phyloP scores from a whole-genome alignment of 495 filamentous ascomycete species.

The Cercophora scortea region DNA sequence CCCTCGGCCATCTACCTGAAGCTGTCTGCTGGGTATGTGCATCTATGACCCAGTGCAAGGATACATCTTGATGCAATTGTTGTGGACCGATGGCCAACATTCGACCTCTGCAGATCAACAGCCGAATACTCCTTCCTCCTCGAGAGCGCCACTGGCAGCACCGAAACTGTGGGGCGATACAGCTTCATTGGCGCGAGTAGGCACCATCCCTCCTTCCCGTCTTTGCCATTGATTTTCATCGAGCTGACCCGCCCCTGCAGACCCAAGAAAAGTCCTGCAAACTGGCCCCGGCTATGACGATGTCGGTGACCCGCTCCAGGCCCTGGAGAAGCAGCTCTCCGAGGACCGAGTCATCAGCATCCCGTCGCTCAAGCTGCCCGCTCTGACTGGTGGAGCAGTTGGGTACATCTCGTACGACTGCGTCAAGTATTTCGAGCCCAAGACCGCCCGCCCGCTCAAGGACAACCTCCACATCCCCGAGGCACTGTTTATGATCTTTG shows the following conservation, averaged over 20 bases:
- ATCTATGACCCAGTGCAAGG: not conserved
- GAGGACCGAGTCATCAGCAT: slow-evolving; percentile 70
- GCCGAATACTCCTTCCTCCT: slow-evolving; percentile 76
- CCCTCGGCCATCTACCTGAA: slow-evolving; percentile 89
- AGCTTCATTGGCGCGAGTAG: slow-evolving; percentile 84
- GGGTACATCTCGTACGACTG: slow-evolving; percentile 98
- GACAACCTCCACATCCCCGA: slow-evolving; percentile 85
- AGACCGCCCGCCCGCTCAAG: slow-evolving; percentile 76
- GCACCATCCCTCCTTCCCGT: not conserved
- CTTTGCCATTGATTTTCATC: not conserved
- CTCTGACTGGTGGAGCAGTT: slow-evolving; percentile 83
- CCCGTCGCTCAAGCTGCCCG: slow-evolving; percentile 72
- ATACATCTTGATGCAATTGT: not conserved
- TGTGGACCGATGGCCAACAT: not conserved
- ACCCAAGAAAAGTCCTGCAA: slow-evolving; percentile 73
- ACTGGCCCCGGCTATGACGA: slow-evolving; percentile 83
- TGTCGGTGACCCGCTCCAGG: slow-evolving; percentile 71
- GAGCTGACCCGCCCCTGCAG: slow-evolving; percentile 4
- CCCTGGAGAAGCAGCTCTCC: slow-evolving; percentile 70
- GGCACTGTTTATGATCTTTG: slow-evolving; percentile 94
- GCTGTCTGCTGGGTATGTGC: slow-evolving; percentile 37
- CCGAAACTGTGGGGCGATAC: slow-evolving; percentile 85
- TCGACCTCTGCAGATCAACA: slow-evolving; percentile 47
- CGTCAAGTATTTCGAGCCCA: slow-evolving; percentile 94
- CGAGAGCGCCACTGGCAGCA: slow-evolving; percentile 88